A percentile compares a stretch with the other conserved stretches of the same genome.
phyloP scores from a whole-genome alignment of 371 early-diverging fungal genomes.

The Zychaea mexicana region DNA sequence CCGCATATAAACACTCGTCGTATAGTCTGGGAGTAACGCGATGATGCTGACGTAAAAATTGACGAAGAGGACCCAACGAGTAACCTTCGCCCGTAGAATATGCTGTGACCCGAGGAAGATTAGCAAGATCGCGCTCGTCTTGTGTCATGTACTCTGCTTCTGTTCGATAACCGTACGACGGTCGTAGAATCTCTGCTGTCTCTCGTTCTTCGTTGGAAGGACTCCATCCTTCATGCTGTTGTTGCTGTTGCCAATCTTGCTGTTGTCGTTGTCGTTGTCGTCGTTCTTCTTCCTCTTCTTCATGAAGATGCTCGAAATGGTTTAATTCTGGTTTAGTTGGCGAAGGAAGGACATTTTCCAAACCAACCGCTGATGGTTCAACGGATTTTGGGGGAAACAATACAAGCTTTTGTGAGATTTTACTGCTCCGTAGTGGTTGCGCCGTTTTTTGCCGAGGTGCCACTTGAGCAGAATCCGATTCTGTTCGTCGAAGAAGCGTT shows the following conservation, averaged over 20 bases:
- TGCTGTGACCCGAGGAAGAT: constrained; percentile 83
- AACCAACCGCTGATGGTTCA: constrained; percentile 13
- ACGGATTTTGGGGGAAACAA: constrained; percentile 77
- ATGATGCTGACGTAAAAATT: constrained; percentile 60
- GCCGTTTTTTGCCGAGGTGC: constrained; percentile 31
- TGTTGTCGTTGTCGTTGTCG: background rate
- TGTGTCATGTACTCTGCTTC: constrained; percentile 71
- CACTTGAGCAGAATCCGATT: background rate
- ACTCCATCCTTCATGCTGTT: constrained; percentile 1
- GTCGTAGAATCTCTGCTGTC: background rate
- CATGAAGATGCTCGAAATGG: constrained; percentile 1
- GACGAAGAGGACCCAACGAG: constrained; percentile 57
- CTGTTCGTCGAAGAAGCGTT: background rate
- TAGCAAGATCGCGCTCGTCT: constrained; percentile 55
- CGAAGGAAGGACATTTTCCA: constrained; percentile 5
- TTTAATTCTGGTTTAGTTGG: constrained; percentile 11
- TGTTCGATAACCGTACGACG: constrained; percentile 44
- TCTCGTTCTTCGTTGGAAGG: background rate
- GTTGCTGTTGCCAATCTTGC: constrained; percentile 3
- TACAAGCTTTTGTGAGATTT: constrained; percentile 88
- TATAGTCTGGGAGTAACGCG: constrained; percentile 57
- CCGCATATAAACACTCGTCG: constrained; percentile 67
- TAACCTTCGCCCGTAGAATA: constrained; percentile 87
- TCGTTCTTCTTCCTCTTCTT: background rate
- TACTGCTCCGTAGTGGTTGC: constrained; percentile 82